Evolutionary conservation across 371 early-diverging fungal species (phyloP).

Genomic region (Aphelidium insulamus): DNA sequence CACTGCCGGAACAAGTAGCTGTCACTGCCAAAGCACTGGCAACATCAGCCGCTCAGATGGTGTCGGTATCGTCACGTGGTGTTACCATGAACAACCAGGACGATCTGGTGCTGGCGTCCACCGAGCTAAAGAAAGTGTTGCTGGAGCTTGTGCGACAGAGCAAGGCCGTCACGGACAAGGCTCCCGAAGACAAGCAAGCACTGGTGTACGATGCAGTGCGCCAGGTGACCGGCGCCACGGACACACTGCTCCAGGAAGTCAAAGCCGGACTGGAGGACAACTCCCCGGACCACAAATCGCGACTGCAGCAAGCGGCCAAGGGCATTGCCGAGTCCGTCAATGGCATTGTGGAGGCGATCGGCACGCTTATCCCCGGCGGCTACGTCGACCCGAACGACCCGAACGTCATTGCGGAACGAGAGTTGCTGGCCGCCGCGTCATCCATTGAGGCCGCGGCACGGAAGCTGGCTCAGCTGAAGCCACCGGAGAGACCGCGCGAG

Average conservation of each 20-base stretch:
- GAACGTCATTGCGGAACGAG: conserved; percentile 23
- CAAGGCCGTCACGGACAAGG: conserved; percentile 17
- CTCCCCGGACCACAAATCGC: conserved; percentile 4
- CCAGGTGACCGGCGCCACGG: conserved; percentile 4
- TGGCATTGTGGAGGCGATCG: conserved; percentile 8
- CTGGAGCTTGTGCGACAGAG: conserved; percentile 11
- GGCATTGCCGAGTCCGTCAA: conserved; percentile 12
- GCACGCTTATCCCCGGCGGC: conserved; percentile 13
- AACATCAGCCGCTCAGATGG: conserved; percentile 9
- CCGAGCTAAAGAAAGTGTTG: conserved; percentile 10
- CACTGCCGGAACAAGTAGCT: conserved; percentile 25
- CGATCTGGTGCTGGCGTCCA: conserved; percentile 12
- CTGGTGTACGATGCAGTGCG: conserved; percentile 10
- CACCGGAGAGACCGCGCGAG: conserved; percentile 5
- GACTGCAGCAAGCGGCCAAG: conserved; percentile 10
- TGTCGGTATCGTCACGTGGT: conserved; percentile 5
- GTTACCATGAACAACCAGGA: too few species aligned
- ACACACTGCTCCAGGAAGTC: conserved; percentile 6
- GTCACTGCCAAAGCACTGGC: conserved; percentile 14
- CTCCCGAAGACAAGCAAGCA: conserved; percentile 12
- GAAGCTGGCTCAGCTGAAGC: conserved; percentile 12
- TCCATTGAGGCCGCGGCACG: conserved; percentile 21
- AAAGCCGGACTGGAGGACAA: conserved; percentile 6
- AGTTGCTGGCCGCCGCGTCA: conserved; percentile 18
- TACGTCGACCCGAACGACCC: conserved; percentile 24